Evolutionary conservation across 257 asterid species (phyloP).

Genomic region (Jacaranda copaia): DNA sequence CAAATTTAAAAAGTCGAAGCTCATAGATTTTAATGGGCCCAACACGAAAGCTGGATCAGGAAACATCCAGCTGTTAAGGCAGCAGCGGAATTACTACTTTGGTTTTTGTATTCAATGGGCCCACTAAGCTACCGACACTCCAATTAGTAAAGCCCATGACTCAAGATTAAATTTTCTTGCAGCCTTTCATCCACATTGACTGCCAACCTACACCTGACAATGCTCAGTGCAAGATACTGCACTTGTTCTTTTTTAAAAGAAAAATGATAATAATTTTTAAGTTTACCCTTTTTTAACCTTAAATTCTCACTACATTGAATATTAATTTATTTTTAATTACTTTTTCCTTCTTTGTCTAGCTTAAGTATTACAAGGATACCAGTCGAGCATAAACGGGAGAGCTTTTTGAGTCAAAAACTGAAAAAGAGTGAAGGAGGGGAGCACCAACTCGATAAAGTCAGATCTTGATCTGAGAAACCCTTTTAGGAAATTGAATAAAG

Average conservation of each 20-base stretch:
- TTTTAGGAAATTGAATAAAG: too few relatives aligned
- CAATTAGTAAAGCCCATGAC: constrained; percentile 38
- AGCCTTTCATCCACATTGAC: neutral
- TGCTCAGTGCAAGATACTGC: neutral
- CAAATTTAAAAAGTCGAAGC: neutral
- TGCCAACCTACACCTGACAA: neutral
- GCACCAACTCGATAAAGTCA: too few relatives aligned
- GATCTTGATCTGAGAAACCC: too few relatives aligned
- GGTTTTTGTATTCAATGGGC: constrained; percentile 12
- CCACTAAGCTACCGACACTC: constrained; percentile 39
- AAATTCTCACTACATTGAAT: too few relatives aligned
- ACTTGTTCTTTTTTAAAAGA: too few relatives aligned
- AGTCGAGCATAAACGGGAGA: too few relatives aligned
- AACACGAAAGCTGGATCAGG: constrained; percentile 16
- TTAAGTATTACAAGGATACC: too few relatives aligned
- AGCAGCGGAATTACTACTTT: neutral
- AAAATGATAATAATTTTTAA: neutral
- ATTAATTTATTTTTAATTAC: too few relatives aligned
- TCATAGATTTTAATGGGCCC: constrained; percentile 12
- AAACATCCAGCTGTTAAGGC: constrained; percentile 40
- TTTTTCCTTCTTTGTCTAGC: neutral
- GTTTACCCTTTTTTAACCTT: too few relatives aligned
- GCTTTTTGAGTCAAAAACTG: too few relatives aligned
- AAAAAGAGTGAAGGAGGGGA: too few relatives aligned
- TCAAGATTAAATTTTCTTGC: neutral